phyloP scores from a whole-genome alignment of 805 yeast genomes.

The Pichia heedii region DNA sequence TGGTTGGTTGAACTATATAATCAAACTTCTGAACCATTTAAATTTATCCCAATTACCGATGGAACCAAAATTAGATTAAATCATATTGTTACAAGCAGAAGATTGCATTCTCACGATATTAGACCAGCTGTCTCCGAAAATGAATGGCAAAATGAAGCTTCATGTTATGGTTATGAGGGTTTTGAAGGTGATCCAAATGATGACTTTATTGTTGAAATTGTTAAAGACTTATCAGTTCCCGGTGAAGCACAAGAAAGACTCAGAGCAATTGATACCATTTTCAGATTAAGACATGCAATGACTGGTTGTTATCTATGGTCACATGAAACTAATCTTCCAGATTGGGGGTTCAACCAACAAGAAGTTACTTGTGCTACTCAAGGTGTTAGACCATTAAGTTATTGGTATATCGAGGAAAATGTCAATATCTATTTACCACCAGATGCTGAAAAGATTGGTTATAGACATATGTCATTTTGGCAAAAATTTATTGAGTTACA shows the following conservation, averaged over 20 bases:
- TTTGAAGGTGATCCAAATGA: constrained; percentile 80
- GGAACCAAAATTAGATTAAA: constrained; percentile 63
- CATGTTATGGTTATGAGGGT: constrained; percentile 68
- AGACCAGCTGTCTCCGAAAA: constrained; percentile 67
- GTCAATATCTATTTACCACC: constrained; percentile 38
- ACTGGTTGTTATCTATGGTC: constrained; percentile 71
- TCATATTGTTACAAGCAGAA: constrained; percentile 48
- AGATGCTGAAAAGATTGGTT: constrained; percentile 42
- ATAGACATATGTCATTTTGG: constrained; percentile 44
- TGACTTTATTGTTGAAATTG: constrained; percentile 71
- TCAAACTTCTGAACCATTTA: constrained; percentile 43
- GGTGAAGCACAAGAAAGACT: constrained; percentile 48
- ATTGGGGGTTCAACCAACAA: constrained; percentile 78
- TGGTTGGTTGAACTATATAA: constrained; percentile 67
- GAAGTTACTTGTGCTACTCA: constrained; percentile 75
- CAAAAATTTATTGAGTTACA: constrained; percentile 60
- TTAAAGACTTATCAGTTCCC: constrained; percentile 38
- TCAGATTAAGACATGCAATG: constrained; percentile 72
- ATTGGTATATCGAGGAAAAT: constrained; percentile 73
- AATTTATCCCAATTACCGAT: constrained; percentile 54
- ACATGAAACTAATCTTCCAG: constrained; percentile 66
- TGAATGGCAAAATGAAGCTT: constrained; percentile 81
- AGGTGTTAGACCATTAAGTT: constrained; percentile 49
- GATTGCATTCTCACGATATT: constrained; percentile 79
- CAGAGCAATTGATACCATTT: constrained; percentile 59